These are phyloP conservation scores for Taphrina wiesneri DNA, from an alignment of 1,139 yeast species.

Conservation along the genomic window DNA sequence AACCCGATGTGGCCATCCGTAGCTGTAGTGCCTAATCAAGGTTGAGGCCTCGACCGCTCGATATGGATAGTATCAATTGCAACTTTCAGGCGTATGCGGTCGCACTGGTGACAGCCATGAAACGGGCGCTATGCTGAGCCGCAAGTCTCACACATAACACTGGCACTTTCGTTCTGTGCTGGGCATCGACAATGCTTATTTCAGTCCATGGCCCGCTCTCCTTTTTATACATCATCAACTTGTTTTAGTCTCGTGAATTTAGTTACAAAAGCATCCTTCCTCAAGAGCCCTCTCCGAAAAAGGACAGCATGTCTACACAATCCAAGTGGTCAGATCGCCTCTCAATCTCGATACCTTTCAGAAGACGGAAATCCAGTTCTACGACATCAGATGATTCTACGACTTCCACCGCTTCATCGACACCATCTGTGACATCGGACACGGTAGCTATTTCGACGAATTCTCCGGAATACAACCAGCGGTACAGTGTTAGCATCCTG, in stretches of 20 bases:
- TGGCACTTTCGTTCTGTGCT: neutral
- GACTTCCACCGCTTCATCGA: neutral
- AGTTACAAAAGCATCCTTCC: neutral
- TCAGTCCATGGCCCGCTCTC: neutral
- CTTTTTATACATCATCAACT: neutral
- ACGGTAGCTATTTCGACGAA: no score
- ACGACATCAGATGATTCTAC: neutral
- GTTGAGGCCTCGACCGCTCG: neutral
- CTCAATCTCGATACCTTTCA: neutral
- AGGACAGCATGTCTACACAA: neutral
- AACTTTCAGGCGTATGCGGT: neutral
- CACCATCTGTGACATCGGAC: neutral
- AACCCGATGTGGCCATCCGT: neutral
- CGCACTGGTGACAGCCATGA: neutral
- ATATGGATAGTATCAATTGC: neutral
- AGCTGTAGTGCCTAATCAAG: neutral
- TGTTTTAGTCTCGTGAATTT: neutral
- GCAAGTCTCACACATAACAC: neutral
- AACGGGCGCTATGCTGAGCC: neutral
- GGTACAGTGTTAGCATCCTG: no score
- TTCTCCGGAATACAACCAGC: no score
- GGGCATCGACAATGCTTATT: neutral
- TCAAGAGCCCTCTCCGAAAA: neutral
- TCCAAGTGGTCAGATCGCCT: neutral
- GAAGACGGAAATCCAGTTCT: neutral